A percentile compares a stretch with the other conserved stretches of the same genome.
These are phyloP conservation scores for Westerdykella sp. DNA, from an alignment of 2,329 filamentous ascomycete genomes.

Conservation along the genomic window DNA sequence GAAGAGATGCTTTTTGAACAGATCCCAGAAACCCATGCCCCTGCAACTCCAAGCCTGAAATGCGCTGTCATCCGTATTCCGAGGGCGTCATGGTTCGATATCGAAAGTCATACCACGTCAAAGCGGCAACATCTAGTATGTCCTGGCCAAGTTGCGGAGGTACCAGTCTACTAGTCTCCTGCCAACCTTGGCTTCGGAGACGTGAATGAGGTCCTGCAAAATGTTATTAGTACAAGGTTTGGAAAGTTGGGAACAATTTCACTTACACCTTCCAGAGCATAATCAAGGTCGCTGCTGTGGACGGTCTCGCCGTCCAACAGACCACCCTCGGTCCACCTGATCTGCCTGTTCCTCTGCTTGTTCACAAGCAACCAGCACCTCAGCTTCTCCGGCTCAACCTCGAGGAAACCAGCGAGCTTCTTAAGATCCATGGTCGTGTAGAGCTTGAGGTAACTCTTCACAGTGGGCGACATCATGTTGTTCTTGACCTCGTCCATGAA, in stretches of 20 bases:
- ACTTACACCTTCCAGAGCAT: slow-evolving; percentile 88
- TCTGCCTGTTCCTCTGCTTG: slow-evolving; percentile 97
- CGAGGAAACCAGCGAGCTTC: slow-evolving; percentile 95
- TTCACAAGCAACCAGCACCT: slow-evolving; percentile 91
- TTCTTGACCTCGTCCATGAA: slow-evolving; percentile 99
- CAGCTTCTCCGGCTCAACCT: slow-evolving; percentile 93
- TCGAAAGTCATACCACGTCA: not conserved
- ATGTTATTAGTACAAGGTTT: slow-evolving; percentile 15
- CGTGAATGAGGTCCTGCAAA: slow-evolving; percentile 83
- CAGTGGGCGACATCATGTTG: slow-evolving; percentile 95
- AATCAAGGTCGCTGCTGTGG: slow-evolving; percentile 93
- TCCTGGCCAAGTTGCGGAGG: slow-evolving; percentile 89
- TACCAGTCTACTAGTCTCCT: slow-evolving; percentile 98
- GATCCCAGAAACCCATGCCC: slow-evolving; percentile 19
- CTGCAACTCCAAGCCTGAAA: slow-evolving; percentile 31
- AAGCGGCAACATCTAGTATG: slow-evolving; percentile 57
- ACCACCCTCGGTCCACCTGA: slow-evolving; percentile 86
- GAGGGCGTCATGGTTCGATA: not conserved
- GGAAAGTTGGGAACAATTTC: slow-evolving; percentile 4
- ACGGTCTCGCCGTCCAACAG: slow-evolving; percentile 87
- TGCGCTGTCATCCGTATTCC: slow-evolving; percentile 20
- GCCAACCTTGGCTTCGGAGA: slow-evolving; percentile 97
- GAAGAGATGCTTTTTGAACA: slow-evolving; percentile 26
- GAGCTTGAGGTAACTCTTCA: slow-evolving; percentile 97
- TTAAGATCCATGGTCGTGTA: slow-evolving; percentile 99